Percentiles rank a stretch among this genome's conserved stretches.
These are phyloP conservation scores for Suhomyces xylopsoci DNA, from an alignment of 805 yeast species.

Conservation along the genomic window DNA sequence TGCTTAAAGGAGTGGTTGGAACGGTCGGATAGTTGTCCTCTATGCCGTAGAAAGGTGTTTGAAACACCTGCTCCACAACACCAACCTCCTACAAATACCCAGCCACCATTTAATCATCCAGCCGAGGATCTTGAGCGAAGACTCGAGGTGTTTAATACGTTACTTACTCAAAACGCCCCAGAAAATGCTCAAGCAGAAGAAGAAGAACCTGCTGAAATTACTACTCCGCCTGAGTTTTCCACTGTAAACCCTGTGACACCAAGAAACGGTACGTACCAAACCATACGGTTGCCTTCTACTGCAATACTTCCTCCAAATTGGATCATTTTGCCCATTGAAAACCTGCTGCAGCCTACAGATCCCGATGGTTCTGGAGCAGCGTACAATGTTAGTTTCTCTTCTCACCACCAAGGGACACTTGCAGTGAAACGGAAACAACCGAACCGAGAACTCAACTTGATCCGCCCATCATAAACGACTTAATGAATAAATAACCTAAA, in stretches of 20 bases:
- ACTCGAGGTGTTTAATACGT: slow-evolving; percentile 4
- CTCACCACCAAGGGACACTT: slow-evolving; percentile 14
- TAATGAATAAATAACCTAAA: neutral
- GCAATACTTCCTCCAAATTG: slow-evolving; percentile 31
- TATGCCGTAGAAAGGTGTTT: slow-evolving; percentile 73
- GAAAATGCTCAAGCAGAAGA: slow-evolving; percentile 3
- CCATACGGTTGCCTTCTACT: slow-evolving; percentile 20
- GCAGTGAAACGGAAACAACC: slow-evolving; percentile 5
- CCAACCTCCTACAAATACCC: neutral
- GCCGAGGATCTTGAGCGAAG: slow-evolving; percentile 5
- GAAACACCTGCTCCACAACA: slow-evolving; percentile 3
- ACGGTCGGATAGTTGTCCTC: slow-evolving; percentile 89
- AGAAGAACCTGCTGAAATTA: neutral
- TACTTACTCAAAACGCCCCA: slow-evolving; percentile 7
- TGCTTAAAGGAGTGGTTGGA: slow-evolving; percentile 93
- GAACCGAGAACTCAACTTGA: slow-evolving; percentile 10
- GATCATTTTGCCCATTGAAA: slow-evolving; percentile 25
- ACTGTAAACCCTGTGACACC: neutral
- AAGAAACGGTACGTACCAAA: slow-evolving; percentile 10
- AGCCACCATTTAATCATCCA: slow-evolving; percentile 4
- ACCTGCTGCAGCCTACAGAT: neutral
- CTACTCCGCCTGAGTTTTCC: neutral
- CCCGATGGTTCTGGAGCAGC: neutral
- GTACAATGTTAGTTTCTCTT: slow-evolving; percentile 17
- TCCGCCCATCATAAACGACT: slow-evolving; percentile 4